Evolutionary conservation across 2,329 filamentous ascomycete genomes (phyloP).

Genomic region (Nothophoma quercina): DNA sequence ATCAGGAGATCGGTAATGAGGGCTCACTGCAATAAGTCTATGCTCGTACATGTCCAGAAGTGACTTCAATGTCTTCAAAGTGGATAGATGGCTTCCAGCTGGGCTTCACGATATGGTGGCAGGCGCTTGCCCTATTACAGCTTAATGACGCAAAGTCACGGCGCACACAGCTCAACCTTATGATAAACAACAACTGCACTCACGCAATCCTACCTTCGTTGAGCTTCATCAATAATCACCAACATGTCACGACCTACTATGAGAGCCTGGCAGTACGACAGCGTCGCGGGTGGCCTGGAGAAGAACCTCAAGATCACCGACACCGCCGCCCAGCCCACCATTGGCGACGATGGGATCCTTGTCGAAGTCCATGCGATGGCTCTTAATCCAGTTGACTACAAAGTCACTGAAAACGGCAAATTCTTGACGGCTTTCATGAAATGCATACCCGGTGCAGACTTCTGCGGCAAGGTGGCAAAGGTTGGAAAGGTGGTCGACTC

Average conservation of each 20-base stretch:
- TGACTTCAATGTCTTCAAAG: not conserved
- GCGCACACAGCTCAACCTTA: slow-evolving; percentile 3
- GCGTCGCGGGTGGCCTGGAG: slow-evolving; percentile 58
- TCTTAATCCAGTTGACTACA: slow-evolving; percentile 72
- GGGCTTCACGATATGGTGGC: slow-evolving; percentile 1
- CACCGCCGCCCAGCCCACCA: slow-evolving; percentile 51
- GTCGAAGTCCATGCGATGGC: slow-evolving; percentile 62
- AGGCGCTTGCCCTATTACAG: slow-evolving; percentile 12
- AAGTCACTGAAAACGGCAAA: slow-evolving; percentile 61
- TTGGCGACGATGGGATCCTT: slow-evolving; percentile 58
- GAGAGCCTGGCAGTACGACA: slow-evolving; percentile 66
- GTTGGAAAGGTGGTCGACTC: slow-evolving; percentile 34
- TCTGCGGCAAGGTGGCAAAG: slow-evolving; percentile 59
- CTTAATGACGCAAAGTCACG: slow-evolving; percentile 17
- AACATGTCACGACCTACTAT: slow-evolving; percentile 52
- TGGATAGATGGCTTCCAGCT: not conserved
- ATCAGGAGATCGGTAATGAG: not conserved
- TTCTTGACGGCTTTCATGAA: slow-evolving; percentile 42
- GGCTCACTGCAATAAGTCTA: not conserved
- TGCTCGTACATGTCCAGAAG: not conserved
- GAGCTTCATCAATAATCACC: not conserved
- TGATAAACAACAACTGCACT: slow-evolving; percentile 5
- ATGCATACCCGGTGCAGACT: slow-evolving; percentile 58
- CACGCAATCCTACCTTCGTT: not conserved
- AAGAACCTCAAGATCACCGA: slow-evolving; percentile 60